Evolutionary conservation across 2,329 filamentous ascomycete species (phyloP), one percentile per base, ranked within the genome.

Genomic region (Sporothrix humicola): DNA sequence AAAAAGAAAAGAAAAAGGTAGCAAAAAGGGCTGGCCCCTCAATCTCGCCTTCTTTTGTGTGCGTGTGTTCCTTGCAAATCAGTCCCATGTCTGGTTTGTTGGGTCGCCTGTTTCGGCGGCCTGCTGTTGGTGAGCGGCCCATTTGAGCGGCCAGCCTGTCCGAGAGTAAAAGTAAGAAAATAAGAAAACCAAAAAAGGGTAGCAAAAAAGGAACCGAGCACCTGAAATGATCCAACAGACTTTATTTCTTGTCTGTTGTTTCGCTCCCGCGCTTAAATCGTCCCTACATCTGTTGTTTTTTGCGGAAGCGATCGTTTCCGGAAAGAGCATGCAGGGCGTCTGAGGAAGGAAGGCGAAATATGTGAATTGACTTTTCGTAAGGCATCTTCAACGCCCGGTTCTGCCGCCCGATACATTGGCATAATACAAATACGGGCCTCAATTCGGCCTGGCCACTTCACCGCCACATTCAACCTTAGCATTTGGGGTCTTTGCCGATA

Each of bases 111-210:
- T 66, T 26, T 48, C 42, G 61, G 61, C 42, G 61, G 61, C 61
- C 61, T n/a, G n/a, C n/a, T 48, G 26, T 12, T 68, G 46, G 65
- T 52, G 23, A 68, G 65, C 46, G 65, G 46, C 65, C 65, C 44
- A 46, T 31, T 68, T 3, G 20, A 9, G 65, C 37, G n/a, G 31
- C 52, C 37, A 15, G 52, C 20, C 37, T 13, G 50, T 52, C n/a
- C 20, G 44, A 52, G 20, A 68, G 12, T 10, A 50, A 9, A 10
- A 26, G 52, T 31, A 9, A n/a, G 23, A 66, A 48, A 10, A 13
- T 4, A 26, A 48, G 31, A n/a, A 37, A 58, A 15, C 2, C 9
- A 23, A 37, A 8, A 15, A 26, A 26, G 5, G 37, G 17, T 2
- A 52, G 23, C 5, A 50, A 52, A 48, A 15, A 69, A 23, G 26